Evolutionary conservation across 139 green algal genomes (phyloP), one percentile per base, ranked within the genome.

Genomic region (Klebsormidium nitens): DNA sequence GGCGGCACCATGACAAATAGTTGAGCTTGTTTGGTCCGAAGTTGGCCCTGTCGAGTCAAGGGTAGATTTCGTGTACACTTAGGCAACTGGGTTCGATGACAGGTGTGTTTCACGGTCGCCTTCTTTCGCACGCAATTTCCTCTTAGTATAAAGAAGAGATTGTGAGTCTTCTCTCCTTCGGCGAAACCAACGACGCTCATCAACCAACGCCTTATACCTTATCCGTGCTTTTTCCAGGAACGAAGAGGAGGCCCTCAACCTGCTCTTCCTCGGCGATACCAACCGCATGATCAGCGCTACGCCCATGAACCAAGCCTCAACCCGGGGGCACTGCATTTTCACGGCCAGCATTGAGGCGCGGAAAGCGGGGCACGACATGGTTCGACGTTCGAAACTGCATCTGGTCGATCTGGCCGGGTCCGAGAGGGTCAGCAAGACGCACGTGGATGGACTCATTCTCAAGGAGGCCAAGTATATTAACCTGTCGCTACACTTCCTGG

Each of bases 401-500:
- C 69, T 90, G 36, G 87, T 90, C 36, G 85, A 91, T 71, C 65
- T 93, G 47, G 87, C 87, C 1, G 86, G 87, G 5, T 76, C 46
- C 29, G 87, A 91, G 79, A 76, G 83, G 23, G 83, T 89, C 0
- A 77, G 52, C 52, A 90, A 89, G 65, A 89, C 80, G 52, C 73
- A 80, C 40, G 81, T 90, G 23, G 84, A 88, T 61, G 89, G 89
- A 36, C 46, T 31, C 23, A 87, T 73, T 2, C 79, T 92, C 40
- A 67, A 49, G n/a, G 88, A 95, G 77, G 88, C 89, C 44, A 91
- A 89, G 78, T 91, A 90, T 77, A 95, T 95, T 79, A 95, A 95
- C 84, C 52, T 91, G 34, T 86, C 71, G 44, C 79, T 95, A 66
- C 89, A 93, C 77, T 91, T 86, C 72, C 81, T 95, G 67, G 88